Conservation (phyloP, 2,329 filamentous ascomycete genomes). For the Colletotrichum sp. region DNA sequence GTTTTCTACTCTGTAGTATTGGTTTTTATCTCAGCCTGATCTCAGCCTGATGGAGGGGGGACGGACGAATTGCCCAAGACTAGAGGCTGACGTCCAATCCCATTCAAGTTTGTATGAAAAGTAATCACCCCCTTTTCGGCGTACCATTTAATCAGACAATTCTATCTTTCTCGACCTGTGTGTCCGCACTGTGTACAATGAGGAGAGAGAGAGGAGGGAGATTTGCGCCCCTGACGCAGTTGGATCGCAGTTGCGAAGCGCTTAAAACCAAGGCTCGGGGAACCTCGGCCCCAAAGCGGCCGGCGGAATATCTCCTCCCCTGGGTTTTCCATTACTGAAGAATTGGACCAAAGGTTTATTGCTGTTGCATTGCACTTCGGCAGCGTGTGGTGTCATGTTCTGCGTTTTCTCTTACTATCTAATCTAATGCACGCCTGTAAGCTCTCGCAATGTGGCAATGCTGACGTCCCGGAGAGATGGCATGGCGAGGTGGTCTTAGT, state of each 20-base stretch:
- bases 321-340: background rate
- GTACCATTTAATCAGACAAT: background rate
- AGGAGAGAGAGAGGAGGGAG: background rate
- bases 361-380: background rate
- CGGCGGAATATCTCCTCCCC: background rate
- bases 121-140: background rate
- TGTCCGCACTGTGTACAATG: background rate
- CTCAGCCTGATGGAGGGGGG: background rate
- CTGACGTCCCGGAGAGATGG: too few relatives aligned
- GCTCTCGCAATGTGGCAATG: background rate
- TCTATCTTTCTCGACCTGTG: background rate
- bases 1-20: background rate
- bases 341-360: background rate
- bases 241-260: slow-evolving; percentile 2
- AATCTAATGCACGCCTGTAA: background rate
- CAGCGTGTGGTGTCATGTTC: background rate
- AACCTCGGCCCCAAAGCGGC: background rate
- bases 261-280: background rate
- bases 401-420: too few relatives aligned
- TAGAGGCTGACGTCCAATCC: background rate
- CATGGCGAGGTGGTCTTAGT: too few relatives aligned
- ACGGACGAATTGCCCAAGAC: background rate
- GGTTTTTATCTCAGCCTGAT: background rate
- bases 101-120: background rate
- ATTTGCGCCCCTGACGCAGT: background rate